Evolutionary conservation across 331 rosid genomes (phyloP), one percentile per base, ranked within the genome.

Genomic region (Prunus yedoensis): DNA sequence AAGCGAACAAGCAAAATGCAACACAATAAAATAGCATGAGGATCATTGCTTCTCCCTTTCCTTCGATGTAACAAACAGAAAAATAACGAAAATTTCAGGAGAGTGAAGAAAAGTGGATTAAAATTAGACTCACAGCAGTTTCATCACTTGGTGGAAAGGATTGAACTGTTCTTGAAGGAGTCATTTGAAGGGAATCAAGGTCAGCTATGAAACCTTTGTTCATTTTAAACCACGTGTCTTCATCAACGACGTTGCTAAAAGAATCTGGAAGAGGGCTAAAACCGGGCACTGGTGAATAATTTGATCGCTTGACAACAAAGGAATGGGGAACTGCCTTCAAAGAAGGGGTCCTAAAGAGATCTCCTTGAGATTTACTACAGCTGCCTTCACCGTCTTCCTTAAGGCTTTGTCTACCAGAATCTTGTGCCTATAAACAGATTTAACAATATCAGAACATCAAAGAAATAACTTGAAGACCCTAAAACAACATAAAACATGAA

Each of bases 151-250:
- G 54, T 1, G 88, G 96, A 86, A 90, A 90, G 75, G 95, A 85
- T 76, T 89, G 93, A 84, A 83, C 84, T 81, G 86, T 85, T 77
- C 87, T 85, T 17, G 88, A 70, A 1, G 99, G 97, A 77, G 97
- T 92, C 49, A 70, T 77, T 83, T 94, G 91, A 88, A 90, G 91
- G 25, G 87, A 87, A 80, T 94, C 97, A 76, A 94, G 97, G 79
- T 94, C 91, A 56, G 87, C 96, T 62, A 89, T 77, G 67, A 67
- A 92, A 65, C 97, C 99, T 47, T 88, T 91, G 79, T 94, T 94
- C 97, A 92, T 80, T 85, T 92, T 92, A 83, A 92, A 46, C 99
- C 99, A 94, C 54, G 85, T 79, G 71, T 94, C 96, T 81, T 94
- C 99, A 80, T 94, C 99, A 45, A 86, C 97, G 68, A 92, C 92